A percentile compares a stretch with the other conserved stretches of the same genome.
phyloP scores from a whole-genome alignment of 441 rosid genomes.

The Jatropha podagrica region DNA sequence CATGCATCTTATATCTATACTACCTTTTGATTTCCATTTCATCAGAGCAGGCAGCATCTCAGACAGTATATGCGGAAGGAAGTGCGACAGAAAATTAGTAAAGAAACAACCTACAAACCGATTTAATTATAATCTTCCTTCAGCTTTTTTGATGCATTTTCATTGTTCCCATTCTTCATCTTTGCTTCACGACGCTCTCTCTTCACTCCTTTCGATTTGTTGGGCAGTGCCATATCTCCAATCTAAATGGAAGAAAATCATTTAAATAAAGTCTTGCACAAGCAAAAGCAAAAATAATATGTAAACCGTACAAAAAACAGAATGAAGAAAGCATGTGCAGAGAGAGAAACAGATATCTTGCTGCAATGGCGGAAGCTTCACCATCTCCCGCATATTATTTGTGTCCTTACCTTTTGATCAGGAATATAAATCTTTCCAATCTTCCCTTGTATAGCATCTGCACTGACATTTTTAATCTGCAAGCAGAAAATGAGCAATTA shows the following conservation, averaged over 20 bases:
- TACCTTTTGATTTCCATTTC: slow-evolving; percentile 10
- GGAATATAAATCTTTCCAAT: slow-evolving; percentile 81
- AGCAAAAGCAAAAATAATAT: background rate
- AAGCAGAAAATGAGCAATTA: slow-evolving; percentile 8
- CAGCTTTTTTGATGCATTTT: slow-evolving; percentile 51
- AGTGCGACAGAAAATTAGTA: background rate
- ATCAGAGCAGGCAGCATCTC: slow-evolving; percentile 3
- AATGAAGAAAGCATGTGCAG: background rate
- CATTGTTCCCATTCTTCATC: slow-evolving; percentile 38
- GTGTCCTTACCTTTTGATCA: slow-evolving; percentile 71
- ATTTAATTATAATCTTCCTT: slow-evolving; percentile 46
- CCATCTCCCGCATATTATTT: background rate
- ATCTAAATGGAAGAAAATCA: slow-evolving; percentile 34
- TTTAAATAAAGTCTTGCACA: background rate
- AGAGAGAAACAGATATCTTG: background rate
- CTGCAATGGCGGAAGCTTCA: background rate
- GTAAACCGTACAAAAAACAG: background rate
- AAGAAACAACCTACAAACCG: background rate
- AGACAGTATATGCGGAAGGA: background rate
- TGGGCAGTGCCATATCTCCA: slow-evolving; percentile 53
- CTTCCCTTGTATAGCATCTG: slow-evolving; percentile 64
- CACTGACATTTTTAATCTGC: slow-evolving; percentile 78
- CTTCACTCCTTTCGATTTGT: slow-evolving; percentile 87
- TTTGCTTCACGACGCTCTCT: slow-evolving; percentile 89
- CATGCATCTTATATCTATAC: background rate